Percentiles rank a stretch among this genome's conserved stretches.
These are phyloP conservation scores for Globisporangium irregulare DNA, from an alignment of 352 stramenopile species.

Conservation along the genomic window DNA sequence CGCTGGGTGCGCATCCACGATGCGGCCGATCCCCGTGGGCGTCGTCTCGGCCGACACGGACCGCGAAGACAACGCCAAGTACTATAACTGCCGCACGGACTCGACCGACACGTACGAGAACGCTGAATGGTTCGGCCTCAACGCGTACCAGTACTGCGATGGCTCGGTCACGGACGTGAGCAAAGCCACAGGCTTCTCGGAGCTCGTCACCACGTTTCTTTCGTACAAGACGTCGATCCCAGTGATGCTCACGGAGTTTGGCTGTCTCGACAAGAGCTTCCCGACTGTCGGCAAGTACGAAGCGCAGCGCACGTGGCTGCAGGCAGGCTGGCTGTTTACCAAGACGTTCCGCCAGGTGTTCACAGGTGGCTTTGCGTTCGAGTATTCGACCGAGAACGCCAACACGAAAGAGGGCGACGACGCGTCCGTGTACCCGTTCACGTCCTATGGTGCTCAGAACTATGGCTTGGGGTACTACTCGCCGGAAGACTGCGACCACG, in stretches of 20 bases:
- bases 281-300: conserved; percentile 55
- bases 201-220: conserved; percentile 58
- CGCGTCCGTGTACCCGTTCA: conserved; percentile 66
- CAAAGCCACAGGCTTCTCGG: conserved; percentile 50
- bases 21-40: conserved; percentile 79
- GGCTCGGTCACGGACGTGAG: conserved; percentile 25
- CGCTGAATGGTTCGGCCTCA: conserved; percentile 87
- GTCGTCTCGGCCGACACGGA: conserved; percentile 65
- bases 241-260: conserved; percentile 81
- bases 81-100: conserved; percentile 86
- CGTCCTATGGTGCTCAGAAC: conserved; percentile 63
- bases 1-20: conserved; percentile 31
- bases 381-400: conserved; percentile 76
- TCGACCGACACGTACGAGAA: conserved; percentile 66
- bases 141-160: conserved; percentile 83
- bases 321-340: conserved; percentile 56
- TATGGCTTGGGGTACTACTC: conserved; percentile 87
- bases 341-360: conserved; percentile 51
- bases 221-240: conserved; percentile 64
- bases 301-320: conserved; percentile 60
- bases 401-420: conserved; percentile 44
- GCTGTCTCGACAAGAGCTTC: conserved; percentile 64
- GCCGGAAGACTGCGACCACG: conserved; percentile 67
- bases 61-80: conserved; percentile 65
- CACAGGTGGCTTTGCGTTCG: conserved; percentile 72